Evolutionary conservation across 192 early-diverging fungal species (phyloP).

Genomic region (Linnemannia zychae): DNA sequence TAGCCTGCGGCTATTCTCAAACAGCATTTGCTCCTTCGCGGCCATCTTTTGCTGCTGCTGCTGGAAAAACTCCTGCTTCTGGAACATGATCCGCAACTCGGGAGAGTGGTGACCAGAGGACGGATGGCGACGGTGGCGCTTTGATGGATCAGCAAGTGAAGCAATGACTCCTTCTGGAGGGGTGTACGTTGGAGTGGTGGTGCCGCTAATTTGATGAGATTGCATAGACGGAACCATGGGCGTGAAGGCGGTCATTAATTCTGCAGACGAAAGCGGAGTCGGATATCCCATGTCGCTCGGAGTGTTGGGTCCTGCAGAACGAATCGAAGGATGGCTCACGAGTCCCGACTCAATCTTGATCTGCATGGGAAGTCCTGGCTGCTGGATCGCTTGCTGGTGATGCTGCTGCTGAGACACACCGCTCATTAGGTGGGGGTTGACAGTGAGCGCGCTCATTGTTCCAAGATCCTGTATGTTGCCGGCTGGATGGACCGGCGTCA

Average conservation of each 20-base stretch:
- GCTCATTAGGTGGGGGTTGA: neutral
- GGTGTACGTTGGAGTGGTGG: conserved; percentile 32
- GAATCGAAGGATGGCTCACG: neutral
- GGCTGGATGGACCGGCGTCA: neutral
- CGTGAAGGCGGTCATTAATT: conserved; percentile 28
- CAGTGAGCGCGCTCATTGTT: neutral
- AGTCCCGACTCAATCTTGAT: neutral
- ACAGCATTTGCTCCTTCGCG: conserved; percentile 30
- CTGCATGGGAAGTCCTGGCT: neutral
- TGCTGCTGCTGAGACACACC: neutral
- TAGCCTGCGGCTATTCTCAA: conserved; percentile 16
- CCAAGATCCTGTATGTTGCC: conserved; percentile 3
- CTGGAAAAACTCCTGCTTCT: conserved; percentile 35
- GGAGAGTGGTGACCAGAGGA: conserved; percentile 55
- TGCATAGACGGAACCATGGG: conserved; percentile 50
- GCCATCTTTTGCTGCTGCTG: conserved; percentile 45
- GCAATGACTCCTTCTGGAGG: conserved; percentile 25
- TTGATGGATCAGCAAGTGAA: conserved; percentile 25
- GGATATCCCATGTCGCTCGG: conserved; percentile 21
- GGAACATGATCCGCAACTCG: conserved; percentile 23
- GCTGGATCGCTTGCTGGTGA: conserved; percentile 6
- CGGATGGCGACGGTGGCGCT: conserved; percentile 45
- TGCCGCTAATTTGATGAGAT: conserved; percentile 10
- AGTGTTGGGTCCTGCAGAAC: conserved; percentile 9
- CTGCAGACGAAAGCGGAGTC: conserved; percentile 21